Evolutionary conservation across 1,284 basidiomycete genomes (phyloP), one percentile per base, ranked within the genome.

Genomic region (Hemileia vastatrix): DNA sequence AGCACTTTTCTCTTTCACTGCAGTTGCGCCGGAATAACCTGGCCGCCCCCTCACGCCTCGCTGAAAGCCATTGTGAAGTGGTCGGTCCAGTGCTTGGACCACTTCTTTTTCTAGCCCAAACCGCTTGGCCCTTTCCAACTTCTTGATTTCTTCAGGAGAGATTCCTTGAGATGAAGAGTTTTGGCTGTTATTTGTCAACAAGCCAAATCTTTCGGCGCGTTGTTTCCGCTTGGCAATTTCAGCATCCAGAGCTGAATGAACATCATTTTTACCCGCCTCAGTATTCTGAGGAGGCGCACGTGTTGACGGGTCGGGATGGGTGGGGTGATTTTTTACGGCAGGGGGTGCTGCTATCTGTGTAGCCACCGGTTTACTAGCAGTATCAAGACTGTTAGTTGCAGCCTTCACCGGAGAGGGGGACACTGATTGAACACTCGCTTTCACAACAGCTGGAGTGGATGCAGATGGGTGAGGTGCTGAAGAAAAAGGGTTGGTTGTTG

Each of bases 221-320:
- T 44, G 53, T 54, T 47, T 54, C 6, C 53, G 60, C 23, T 63
- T 63, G 19, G 53, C 53, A 23, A 56, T 54, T n/a, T 63, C 60
- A 24, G 5, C 32, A 2, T 50, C 47, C 0, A 56, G 11, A 18
- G 52, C 45, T 32, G 11, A 23, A 23, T 53, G 45, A 21, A 21
- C 21, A 9, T 50, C 48, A 27, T 50, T 21, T 19, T 19, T 13
- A 13, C 15, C 27, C n/a, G 21, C 48, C 15, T 50, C 21, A 21
- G 48, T 24, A 5, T 15, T 40, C 15, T 44, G 47, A 31, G 21
- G 40, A 49, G 51, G 2, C 31, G 8, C 21, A 15, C 13, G 52
- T 24, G 8, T 23, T 36, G 47, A 19, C 23, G n/a, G 60, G 31
- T 55, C 32, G 27, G 32, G n/a, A n/a, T n/a, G n/a, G n/a, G n/a